Evolutionary conservation across 2,329 filamentous ascomycete genomes (phyloP), one percentile per base, ranked within the genome.

Genomic region (Colletotrichum cuscutae): DNA sequence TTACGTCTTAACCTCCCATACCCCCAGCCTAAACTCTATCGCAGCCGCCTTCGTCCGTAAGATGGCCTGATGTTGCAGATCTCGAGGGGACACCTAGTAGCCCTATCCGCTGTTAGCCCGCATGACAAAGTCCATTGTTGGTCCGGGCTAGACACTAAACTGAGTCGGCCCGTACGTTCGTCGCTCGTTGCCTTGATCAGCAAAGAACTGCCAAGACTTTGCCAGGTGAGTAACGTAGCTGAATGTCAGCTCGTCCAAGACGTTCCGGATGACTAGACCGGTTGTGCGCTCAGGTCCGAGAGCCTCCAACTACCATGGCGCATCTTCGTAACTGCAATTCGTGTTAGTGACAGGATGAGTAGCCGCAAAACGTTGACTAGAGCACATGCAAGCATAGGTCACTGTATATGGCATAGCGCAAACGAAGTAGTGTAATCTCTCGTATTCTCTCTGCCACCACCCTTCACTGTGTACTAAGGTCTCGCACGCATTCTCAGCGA

Each of bases 21-120:
- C 3, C 19, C 19, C 42, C 42, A n/a, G 19, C 12, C 13, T 12
- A 42, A 57, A 61, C 57, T 71, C 68, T 24, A 61, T 22, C 49
- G 13, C n/a, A 4, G 30, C 49, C 15, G 35, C 49, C 35, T 62
- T 37, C 61, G 30, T 70, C 62, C 49, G 68, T 49, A 52, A 35
- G 15, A 62, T 68, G 64, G 57, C 57, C 68, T 62, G 68, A 71
- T 62, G 52, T 58, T 58, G 37, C 2, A 35, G 54, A 52, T 28
- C 37, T n/a, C 52, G 53, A 28, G 53, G 35, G 5, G 28, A 30
- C 28, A n/a, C 24, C 54, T 66, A 30, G 26, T 8, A 66, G 63
- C 68, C 56, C 28, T 46, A 56, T 49, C 68, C 62, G 56, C 28
- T 12, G 19, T 42, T 57, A 49, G 8, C 19, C 19, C 19, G 19